Conservation (phyloP, 345 rosid species). For the Corymbia maculata region DNA sequence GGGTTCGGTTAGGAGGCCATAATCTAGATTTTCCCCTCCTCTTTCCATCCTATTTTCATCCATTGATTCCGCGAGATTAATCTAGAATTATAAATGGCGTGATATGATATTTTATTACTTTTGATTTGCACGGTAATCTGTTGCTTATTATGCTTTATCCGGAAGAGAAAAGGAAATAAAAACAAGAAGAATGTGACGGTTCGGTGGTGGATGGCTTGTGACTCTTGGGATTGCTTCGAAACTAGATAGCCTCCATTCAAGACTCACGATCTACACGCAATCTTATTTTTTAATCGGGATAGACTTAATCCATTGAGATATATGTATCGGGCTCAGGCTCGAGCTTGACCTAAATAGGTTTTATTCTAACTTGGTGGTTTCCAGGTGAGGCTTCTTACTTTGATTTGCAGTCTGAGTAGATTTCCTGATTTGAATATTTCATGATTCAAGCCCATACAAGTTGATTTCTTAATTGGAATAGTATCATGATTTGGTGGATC, state of each 20-base stretch:
- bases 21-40: no score
- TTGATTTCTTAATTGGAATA: neutral
- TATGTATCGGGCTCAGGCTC: no score
- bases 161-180: no score
- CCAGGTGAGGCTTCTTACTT: no score
- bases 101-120: no score
- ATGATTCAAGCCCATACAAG: neutral
- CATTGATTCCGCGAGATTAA: neutral
- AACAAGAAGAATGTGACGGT: fast-evolving
- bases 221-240: neutral
- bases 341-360: no score
- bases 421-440: neutral
- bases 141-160: neutral
- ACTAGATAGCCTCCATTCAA: fast-evolving
- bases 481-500: neutral
- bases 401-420: no score
- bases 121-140: neutral
- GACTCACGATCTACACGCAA: neutral
- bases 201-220: fast-evolving
- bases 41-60: neutral
- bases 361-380: no score
- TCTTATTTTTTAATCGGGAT: neutral
- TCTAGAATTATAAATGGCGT: neutral
- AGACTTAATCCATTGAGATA: no score
- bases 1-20: no score